phyloP scores from a whole-genome alignment of 2,329 filamentous ascomycete genomes.

The Cercospora sojina region DNA sequence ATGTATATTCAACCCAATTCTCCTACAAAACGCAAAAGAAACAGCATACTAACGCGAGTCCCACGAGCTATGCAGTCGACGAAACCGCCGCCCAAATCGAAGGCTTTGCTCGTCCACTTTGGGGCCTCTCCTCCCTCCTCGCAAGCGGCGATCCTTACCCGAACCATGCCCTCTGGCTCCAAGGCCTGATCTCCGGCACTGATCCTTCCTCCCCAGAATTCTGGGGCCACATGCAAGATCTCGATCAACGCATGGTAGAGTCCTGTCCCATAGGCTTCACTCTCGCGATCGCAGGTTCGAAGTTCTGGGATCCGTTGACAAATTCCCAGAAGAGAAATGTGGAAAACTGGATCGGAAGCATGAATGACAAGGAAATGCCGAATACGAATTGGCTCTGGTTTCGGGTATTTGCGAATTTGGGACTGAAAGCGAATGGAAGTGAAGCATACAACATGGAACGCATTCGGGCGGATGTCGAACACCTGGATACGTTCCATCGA shows the following conservation, averaged over 20 bases:
- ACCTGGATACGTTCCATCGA: slow-evolving; percentile 78
- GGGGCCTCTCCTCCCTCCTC: slow-evolving; percentile 70
- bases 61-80: slow-evolving; percentile 51
- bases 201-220: slow-evolving; percentile 69
- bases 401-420: slow-evolving; percentile 78
- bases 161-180: slow-evolving; percentile 64
- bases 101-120: slow-evolving; percentile 71
- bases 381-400: slow-evolving; percentile 79
- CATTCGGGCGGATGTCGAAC: slow-evolving; percentile 72
- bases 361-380: slow-evolving; percentile 71
- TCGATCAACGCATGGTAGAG: slow-evolving; percentile 81
- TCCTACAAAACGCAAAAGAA: background rate
- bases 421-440: slow-evolving; percentile 71
- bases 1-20: slow-evolving; percentile 40
- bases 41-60: background rate
- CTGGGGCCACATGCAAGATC: slow-evolving; percentile 73
- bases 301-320: slow-evolving; percentile 65
- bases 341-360: slow-evolving; percentile 70
- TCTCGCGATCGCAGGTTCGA: slow-evolving; percentile 64
- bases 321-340: slow-evolving; percentile 64
- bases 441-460: slow-evolving; percentile 65
- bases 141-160: slow-evolving; percentile 66
- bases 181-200: slow-evolving; percentile 69
- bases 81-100: slow-evolving; percentile 75
- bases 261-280: slow-evolving; percentile 77